These are phyloP conservation scores for Reticulascus tulasneorum DNA, from an alignment of 2,329 filamentous ascomycete genomes.

Conservation along the genomic window DNA sequence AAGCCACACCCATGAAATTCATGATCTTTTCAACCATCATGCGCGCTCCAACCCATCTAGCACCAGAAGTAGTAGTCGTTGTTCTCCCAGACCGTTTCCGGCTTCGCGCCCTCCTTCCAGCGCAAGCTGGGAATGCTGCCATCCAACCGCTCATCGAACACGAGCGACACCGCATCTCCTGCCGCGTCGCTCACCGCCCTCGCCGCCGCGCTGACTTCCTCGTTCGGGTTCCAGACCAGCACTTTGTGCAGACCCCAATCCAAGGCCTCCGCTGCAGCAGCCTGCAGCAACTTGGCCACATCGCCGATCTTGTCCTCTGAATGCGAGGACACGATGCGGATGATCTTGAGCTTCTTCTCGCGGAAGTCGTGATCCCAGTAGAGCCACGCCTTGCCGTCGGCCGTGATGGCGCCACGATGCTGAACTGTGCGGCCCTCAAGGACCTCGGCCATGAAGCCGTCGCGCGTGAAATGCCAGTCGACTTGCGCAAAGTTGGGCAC, in stretches of 20 bases:
- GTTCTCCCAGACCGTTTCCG: constrained; percentile 23
- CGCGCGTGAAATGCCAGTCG: constrained; percentile 28
- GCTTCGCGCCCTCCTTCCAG: constrained; percentile 26
- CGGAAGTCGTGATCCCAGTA: constrained; percentile 33
- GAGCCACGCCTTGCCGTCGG: constrained; percentile 21
- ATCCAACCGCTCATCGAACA: constrained; percentile 26
- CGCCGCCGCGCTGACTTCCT: constrained; percentile 22
- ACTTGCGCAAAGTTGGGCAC: constrained; percentile 24
- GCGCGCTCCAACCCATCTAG: not conserved
- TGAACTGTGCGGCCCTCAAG: constrained; percentile 15
- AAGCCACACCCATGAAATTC: not conserved
- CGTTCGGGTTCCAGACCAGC: constrained; percentile 31
- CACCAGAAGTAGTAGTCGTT: constrained; percentile 24
- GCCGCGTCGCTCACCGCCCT: constrained; percentile 32
- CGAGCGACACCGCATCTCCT: constrained; percentile 22
- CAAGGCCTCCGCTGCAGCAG: constrained; percentile 28
- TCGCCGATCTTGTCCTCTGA: constrained; percentile 18
- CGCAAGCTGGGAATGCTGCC: constrained; percentile 27
- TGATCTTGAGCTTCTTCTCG: constrained; percentile 22
- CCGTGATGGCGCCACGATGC: constrained; percentile 20
- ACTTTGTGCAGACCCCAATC: constrained; percentile 27
- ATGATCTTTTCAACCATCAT: not conserved
- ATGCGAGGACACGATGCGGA: too few relatives aligned
- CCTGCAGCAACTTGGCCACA: constrained; percentile 24
- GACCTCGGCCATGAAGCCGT: constrained; percentile 20